Evolutionary conservation across 2,329 filamentous ascomycete genomes (phyloP).

Genomic region (Scolecobasidium constrictum): DNA sequence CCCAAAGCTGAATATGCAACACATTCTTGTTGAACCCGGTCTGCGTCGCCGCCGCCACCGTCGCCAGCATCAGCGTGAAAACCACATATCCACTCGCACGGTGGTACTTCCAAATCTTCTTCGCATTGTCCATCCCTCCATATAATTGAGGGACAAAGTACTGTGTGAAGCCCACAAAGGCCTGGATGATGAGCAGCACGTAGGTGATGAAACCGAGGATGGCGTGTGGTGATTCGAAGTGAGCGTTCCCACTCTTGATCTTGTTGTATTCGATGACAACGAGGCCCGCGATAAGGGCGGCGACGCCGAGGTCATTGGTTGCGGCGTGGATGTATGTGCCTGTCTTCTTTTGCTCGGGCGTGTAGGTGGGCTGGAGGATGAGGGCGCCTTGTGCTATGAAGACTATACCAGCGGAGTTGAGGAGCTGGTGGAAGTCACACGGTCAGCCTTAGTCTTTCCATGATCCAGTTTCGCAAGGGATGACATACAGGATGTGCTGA

Average conservation of each 20-base stretch:
- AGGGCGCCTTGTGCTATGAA: slow-evolving; percentile 71
- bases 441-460: no score
- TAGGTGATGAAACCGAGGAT: slow-evolving; percentile 73
- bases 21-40: slow-evolving; percentile 63
- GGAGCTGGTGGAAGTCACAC: slow-evolving; percentile 33
- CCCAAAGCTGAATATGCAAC: slow-evolving; percentile 67
- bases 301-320: slow-evolving; percentile 56
- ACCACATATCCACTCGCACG: slow-evolving; percentile 65
- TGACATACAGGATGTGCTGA: slow-evolving; percentile 70
- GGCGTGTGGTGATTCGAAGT: slow-evolving; percentile 74
- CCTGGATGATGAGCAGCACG: slow-evolving; percentile 59
- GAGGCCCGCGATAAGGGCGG: slow-evolving; percentile 53
- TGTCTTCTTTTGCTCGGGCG: slow-evolving; percentile 57
- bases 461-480: neutral
- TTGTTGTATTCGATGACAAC: slow-evolving; percentile 79
- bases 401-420: slow-evolving; percentile 54
- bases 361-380: slow-evolving; percentile 77
- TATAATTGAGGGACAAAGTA: slow-evolving; percentile 66
- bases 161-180: slow-evolving; percentile 69
- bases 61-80: slow-evolving; percentile 59
- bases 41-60: slow-evolving; percentile 62
- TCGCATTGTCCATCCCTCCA: slow-evolving; percentile 68
- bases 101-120: slow-evolving; percentile 84
- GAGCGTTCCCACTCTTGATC: slow-evolving; percentile 49
- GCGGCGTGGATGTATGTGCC: slow-evolving; percentile 56